phyloP scores from a whole-genome alignment of 345 rosid genomes.

The Pistacia atlantica region DNA sequence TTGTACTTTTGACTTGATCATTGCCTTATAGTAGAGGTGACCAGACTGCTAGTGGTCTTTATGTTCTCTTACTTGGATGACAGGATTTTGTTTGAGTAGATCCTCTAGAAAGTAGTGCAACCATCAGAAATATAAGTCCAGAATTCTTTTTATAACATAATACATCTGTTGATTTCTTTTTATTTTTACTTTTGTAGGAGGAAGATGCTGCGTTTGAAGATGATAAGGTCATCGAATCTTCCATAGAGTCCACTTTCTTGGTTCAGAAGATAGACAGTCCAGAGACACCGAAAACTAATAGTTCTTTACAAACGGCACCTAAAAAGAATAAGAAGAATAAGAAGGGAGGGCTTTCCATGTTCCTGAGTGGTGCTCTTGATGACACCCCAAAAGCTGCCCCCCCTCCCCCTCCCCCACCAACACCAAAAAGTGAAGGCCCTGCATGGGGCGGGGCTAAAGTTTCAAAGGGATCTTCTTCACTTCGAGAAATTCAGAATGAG shows the following conservation, averaged over 20 bases:
- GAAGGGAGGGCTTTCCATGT: constrained; percentile 97
- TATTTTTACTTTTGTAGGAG: constrained; percentile 42
- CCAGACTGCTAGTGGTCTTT: not conserved
- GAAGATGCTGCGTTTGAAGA: constrained; percentile 24
- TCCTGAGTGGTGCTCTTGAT: constrained; percentile 96
- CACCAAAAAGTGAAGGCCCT: constrained; percentile 80
- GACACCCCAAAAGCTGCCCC: constrained; percentile 51
- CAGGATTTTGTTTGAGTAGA: too few relatives aligned
- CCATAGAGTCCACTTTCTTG: constrained; percentile 39
- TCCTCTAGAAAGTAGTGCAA: not conserved
- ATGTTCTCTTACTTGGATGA: not conserved
- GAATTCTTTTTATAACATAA: not conserved
- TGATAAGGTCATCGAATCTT: constrained; percentile 28
- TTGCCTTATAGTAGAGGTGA: not conserved
- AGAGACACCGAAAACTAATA: constrained; percentile 46
- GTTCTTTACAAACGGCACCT: constrained; percentile 33
- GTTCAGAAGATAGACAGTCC: constrained; percentile 43
- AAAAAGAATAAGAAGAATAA: constrained; percentile 85
- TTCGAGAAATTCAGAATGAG: constrained; percentile 85
- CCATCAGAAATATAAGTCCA: not conserved
- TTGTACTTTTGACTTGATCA: not conserved
- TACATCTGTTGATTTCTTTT: constrained; percentile 17
- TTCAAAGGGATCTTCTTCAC: constrained; percentile 72
- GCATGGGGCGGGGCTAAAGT: constrained; percentile 96
- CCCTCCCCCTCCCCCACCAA: constrained; percentile 61